Percentiles rank a stretch among this genome's conserved stretches.
phyloP scores from a whole-genome alignment of 306 rosid species.

The Cicer pinnatifidum region DNA sequence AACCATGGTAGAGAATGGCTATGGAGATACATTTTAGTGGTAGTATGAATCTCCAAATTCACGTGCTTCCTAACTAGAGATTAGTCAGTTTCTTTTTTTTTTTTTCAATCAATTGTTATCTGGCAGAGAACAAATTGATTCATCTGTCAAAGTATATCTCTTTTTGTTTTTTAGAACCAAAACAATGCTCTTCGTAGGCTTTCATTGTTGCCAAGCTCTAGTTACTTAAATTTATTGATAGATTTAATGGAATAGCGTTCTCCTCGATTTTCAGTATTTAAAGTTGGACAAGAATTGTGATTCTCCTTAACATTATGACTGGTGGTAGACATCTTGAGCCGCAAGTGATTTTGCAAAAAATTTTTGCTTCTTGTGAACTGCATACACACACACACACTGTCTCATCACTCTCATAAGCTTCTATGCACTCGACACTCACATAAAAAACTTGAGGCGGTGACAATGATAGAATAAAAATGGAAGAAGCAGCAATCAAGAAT shows the following conservation, averaged over 20 bases:
- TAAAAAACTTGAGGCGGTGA: neutral
- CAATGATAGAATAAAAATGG: slow-evolving; percentile 8
- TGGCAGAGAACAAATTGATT: slow-evolving; percentile 38
- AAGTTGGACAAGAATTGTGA: slow-evolving; percentile 12
- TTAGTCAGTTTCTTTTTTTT: slow-evolving; percentile 9
- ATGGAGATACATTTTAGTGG: slow-evolving; percentile 36
- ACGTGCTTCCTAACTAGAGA: slow-evolving; percentile 33
- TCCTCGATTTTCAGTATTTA: neutral
- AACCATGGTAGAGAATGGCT: slow-evolving; percentile 34
- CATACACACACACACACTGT: neutral
- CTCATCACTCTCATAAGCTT: too few species aligned
- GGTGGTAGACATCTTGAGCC: neutral
- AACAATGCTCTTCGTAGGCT: slow-evolving; percentile 36
- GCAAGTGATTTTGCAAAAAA: neutral
- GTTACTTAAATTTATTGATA: slow-evolving; percentile 43
- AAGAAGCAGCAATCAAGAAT: slow-evolving; percentile 14
- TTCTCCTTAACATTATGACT: neutral
- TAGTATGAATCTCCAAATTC: slow-evolving; percentile 41
- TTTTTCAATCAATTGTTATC: slow-evolving; percentile 37
- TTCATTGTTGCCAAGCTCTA: slow-evolving; percentile 32
- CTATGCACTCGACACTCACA: too few species aligned
- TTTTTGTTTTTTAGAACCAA: slow-evolving; percentile 41
- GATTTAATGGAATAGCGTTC: slow-evolving; percentile 38
- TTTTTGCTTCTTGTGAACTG: neutral
- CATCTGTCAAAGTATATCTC: slow-evolving; percentile 29